Base-by-base conservation (phyloP, 768 basidiomycete genomes). In the Auriscalpium vulgare region DNA sequence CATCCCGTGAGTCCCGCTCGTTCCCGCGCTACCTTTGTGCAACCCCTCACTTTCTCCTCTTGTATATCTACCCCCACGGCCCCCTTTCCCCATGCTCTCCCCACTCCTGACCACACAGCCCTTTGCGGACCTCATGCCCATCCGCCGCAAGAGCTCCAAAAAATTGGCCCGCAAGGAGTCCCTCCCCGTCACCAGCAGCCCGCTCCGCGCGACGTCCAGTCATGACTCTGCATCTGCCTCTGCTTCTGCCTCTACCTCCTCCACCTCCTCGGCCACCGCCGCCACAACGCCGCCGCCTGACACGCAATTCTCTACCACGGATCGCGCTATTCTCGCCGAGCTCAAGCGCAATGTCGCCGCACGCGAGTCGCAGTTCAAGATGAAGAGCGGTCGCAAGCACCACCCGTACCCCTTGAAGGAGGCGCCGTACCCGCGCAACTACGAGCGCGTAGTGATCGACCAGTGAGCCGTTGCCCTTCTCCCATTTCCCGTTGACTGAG, bases 381-480 rank as follows among this genome's bases (percentile, higher is more conserved):
- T 78, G 52, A 83, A 81, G 62, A 63, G 62, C 55, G 69, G 67
- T 40, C 78, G 78, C 65, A 78, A 76, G 58, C 79, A 87, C 56
- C 86, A 88, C 67, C 73, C 79, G 13, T 81, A 73, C 62, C 59
- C 66, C 6, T 65, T 66, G 38, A 65, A 73, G 14, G 77, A 79
- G 48, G 85, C 83, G 5, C 86, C 87, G 11, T 89, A 87, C 65
- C 86, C 87, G 8, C 74, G 83, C 59, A 80, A 76, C 63, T 88
- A 85, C 63, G 84, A 82, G 55, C 69, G 77, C 16, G 75, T 79
- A 36, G 79, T 82, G 40, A 66, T 87, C 23, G 87, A 88, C 70
- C 64, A 84, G 87, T 88, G 65, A 74, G 86, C 10, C 37, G 47
- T 50, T 37, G 40, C 16, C 8, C 14, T 48, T 44, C 6, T 45